Evolutionary conservation across 148 eudicot genomes (phyloP), one percentile per base, ranked within the genome.

Genomic region (Nepenthes mirabilis): DNA sequence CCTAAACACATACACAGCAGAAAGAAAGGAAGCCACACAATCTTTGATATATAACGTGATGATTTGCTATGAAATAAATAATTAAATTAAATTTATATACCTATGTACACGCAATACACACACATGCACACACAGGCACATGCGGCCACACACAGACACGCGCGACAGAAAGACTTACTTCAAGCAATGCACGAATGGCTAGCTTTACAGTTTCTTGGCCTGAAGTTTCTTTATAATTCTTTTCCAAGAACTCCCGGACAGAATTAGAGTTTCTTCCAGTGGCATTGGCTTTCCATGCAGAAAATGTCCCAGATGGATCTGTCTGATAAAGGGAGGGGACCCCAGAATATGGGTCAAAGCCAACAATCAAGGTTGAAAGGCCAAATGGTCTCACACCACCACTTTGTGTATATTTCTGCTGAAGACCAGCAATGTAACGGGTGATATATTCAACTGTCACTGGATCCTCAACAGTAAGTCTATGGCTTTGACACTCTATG

Each of bases 371-470:
- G 59, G 97, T 93, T n/a, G 99, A 89, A 60, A 93, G 95, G 43
- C 99, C 99, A 79, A 93, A 93, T 66, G 99, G 97, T 68, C 99
- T 84, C 52, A 89, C 97, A 75, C 99, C 99, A 77, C 99, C 99
- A 72, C 99, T 93, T 71, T 93, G 99, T 2, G 99, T 93, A 66
- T 93, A 93, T 70, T 93, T 93, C 75, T 93, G 99, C 72, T 93
- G 99, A 71, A 93, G 91, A 47, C 99, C 99, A 67, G 99, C 99
- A 59, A 93, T 93, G 73, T 86, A 86, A 52, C 99, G 95, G 11
- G 97, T 93, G 34, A 93, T 93, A 67, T 93, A 93, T 72, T 93
- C 99, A 37, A 93, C 99, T 9, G 99, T 88, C 3, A 80, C 95
- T 5, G 89, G 96, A 78, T 93, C 99, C 74, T 93, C 99, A 75